Base-by-base conservation (phyloP, 2,329 filamentous ascomycete genomes). In the Hypoxylon sp. region DNA sequence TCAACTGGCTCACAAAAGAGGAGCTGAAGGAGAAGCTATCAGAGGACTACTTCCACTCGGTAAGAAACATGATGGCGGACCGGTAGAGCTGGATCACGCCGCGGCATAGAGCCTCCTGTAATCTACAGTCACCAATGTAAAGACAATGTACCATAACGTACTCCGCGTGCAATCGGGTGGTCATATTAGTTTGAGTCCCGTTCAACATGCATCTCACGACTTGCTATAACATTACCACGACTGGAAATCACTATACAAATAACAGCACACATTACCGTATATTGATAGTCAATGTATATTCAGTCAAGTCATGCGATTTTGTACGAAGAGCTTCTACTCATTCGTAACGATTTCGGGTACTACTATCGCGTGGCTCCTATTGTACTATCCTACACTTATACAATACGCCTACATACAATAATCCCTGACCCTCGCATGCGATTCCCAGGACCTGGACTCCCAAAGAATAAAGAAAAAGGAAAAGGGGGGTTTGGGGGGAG, bases 1-100 rank as follows among this genome's bases (percentile, higher is more conserved):
- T 95, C 81, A 89, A 91, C 80, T 99, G 95, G 95, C 79, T 98
- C 73, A 90, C 92, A 22, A 94, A 91, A 78, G 92, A 97, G 65
- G 95, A 99, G 85, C 84, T 98, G 58, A 77, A 89, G 77, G 81
- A 87, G 70, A 82, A 84, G 67, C 85, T 97, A 46, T 79, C 85
- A 26, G 77, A 79, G 3, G 82, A 86, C 59, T 97, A 97, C 80
- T 97, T 88, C 82, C 84, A 81, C 65, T 84, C 85, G 59, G 86
- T 97, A 67, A 88, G 86, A 79, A 92, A 94, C 76, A 95, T 97
- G 90, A 85, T 98, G 79, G 86, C 89, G 20, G 88, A 92, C 71
- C 85, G 92, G 81, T 97, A 84, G 58, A 64, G 48, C 46, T 37
- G 47, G 17, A 50, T n/a, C 48, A 49, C 51, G 39, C 39, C 50